Conservation (phyloP, 176 grass and related monocot genomes). For the Phragmites australis region DNA sequence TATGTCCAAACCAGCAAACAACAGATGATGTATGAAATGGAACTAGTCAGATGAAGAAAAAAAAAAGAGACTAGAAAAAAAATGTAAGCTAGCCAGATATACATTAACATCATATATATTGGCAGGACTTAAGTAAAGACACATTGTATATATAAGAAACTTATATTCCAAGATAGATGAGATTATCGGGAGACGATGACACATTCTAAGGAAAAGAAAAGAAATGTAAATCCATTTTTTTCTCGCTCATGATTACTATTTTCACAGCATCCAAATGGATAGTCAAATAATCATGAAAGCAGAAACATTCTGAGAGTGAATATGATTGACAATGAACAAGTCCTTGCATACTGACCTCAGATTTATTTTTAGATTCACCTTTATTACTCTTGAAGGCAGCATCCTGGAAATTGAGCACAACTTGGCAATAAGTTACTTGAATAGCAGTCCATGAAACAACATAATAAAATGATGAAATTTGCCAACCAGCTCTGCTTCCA, state of each 20-base stretch:
- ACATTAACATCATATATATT: slow-evolving; percentile 12
- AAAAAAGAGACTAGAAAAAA: neutral
- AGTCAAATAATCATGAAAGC: neutral
- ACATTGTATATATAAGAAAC: neutral
- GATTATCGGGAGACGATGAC: neutral
- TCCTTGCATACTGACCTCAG: slow-evolving; percentile 55
- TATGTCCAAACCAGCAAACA: neutral
- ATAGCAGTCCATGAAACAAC: neutral
- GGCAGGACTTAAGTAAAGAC: neutral
- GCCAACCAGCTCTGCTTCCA: slow-evolving; percentile 90
- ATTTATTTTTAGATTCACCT: slow-evolving; percentile 62
- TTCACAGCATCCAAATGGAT: neutral
- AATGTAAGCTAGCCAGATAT: neutral
- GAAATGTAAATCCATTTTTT: neutral
- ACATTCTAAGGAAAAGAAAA: neutral
- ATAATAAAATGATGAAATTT: slow-evolving; percentile 33
- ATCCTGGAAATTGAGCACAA: slow-evolving; percentile 61
- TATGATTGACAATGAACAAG: neutral
- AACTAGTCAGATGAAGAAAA: neutral
- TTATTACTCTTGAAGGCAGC: slow-evolving; percentile 76
- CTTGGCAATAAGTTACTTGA: slow-evolving; percentile 26
- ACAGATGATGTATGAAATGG: neutral
- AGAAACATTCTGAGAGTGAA: neutral
- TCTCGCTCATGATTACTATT: slow-evolving; percentile 7
- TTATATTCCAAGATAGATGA: neutral